Percentiles rank a stretch among this genome's conserved stretches.
phyloP scores from a whole-genome alignment of 208 protist genomes.

The Trypanosoma conorhini region DNA sequence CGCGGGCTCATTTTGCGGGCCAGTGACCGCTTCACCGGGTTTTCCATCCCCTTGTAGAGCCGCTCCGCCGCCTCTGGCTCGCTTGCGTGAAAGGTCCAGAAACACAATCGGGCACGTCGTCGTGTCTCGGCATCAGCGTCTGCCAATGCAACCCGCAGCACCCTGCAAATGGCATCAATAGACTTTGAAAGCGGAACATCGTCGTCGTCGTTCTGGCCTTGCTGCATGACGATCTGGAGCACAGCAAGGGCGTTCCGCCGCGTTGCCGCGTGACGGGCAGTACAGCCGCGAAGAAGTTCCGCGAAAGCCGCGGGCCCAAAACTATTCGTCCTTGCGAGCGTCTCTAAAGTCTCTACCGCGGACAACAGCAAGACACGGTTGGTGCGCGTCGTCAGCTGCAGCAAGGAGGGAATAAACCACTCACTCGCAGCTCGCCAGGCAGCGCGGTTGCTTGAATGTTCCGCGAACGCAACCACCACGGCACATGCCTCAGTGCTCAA shows the following conservation, averaged over 20 bases:
- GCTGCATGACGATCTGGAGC: conserved; percentile 41
- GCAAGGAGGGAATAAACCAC: conserved; percentile 54
- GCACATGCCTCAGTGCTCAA: conserved; percentile 29
- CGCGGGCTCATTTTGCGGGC: conserved; percentile 6
- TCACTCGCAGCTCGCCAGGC: conserved; percentile 23
- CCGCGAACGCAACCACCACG: conserved; percentile 25
- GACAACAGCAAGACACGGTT: conserved; percentile 25
- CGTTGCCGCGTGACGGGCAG: conserved; percentile 35
- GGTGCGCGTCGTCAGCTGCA: conserved; percentile 38
- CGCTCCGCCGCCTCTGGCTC: conserved; percentile 39
- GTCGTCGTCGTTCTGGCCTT: conserved; percentile 34
- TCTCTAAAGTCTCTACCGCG: conserved; percentile 32
- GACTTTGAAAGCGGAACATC: conserved; percentile 40
- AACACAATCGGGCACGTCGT: conserved; percentile 34
- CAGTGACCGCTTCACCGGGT: conserved; percentile 28
- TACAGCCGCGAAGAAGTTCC: conserved; percentile 41
- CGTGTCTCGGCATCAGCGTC: conserved; percentile 59
- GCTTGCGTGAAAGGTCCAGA: conserved; percentile 45
- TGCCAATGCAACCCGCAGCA: conserved; percentile 34
- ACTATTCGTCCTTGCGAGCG: conserved; percentile 34
- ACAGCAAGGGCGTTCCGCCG: conserved; percentile 42
- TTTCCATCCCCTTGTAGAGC: conserved; percentile 37
- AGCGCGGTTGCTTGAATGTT: conserved; percentile 17
- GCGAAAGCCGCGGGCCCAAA: conserved; percentile 45
- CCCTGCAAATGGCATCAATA: conserved; percentile 34